A percentile compares a stretch with the other conserved stretches of the same genome.
Evolutionary conservation across 805 yeast species (phyloP).

Genomic region (Maudiozyma pseudohumilis): DNA sequence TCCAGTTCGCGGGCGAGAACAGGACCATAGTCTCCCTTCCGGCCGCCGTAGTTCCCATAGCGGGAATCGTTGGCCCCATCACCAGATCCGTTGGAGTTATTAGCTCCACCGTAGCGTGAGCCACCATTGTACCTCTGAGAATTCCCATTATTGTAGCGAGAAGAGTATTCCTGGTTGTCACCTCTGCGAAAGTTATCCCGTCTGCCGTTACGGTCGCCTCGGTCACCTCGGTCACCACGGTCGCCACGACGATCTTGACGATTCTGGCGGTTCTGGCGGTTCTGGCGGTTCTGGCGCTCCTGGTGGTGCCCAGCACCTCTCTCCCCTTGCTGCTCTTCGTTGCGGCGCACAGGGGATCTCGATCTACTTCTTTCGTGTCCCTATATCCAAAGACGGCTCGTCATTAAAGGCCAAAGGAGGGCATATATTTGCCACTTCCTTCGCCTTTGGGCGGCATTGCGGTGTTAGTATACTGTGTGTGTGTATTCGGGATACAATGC

Average conservation of each 20-base stretch:
- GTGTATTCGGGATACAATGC: too few species aligned
- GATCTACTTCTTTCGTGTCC: slow-evolving; percentile 13
- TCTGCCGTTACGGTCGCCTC: too few species aligned
- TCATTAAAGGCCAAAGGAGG: neutral
- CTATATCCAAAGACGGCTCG: too few species aligned
- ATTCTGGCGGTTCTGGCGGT: too few species aligned
- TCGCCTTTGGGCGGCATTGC: too few species aligned
- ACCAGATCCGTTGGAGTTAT: slow-evolving; percentile 9
- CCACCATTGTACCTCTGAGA: slow-evolving; percentile 1
- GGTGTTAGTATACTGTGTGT: too few species aligned
- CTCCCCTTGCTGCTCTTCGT: slow-evolving; percentile 19
- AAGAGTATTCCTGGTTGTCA: too few species aligned
- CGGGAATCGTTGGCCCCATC: slow-evolving; percentile 13
- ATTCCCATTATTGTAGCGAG: slow-evolving; percentile 8
- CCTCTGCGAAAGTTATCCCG: too few species aligned
- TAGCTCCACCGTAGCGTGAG: slow-evolving; percentile 7
- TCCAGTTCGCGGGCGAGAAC: slow-evolving; percentile 17
- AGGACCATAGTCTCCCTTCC: slow-evolving; percentile 21
- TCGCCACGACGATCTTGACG: neutral
- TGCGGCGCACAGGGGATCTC: slow-evolving; percentile 17
- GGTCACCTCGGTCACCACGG: too few species aligned
- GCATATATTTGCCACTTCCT: too few species aligned
- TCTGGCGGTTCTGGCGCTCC: too few species aligned
- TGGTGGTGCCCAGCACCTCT: too few species aligned
- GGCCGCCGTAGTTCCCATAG: slow-evolving; percentile 9